phyloP scores from a whole-genome alignment of 805 yeast species.

The Sugiyamaella valdiviana region DNA sequence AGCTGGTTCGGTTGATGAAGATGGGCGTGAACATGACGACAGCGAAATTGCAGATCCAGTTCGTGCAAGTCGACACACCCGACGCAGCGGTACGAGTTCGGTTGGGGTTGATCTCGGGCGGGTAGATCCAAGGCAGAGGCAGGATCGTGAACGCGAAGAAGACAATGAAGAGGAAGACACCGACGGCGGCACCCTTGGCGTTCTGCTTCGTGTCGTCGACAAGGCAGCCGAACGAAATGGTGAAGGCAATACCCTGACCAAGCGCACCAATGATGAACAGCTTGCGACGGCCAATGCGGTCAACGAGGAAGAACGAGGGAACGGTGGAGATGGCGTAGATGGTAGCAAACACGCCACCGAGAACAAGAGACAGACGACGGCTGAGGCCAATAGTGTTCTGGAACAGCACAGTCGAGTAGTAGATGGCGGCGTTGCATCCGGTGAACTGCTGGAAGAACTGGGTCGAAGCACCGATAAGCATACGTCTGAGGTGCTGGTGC shows the following conservation, averaged over 20 bases:
- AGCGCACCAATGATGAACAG: slow-evolving; percentile 45
- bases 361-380: slow-evolving; percentile 17
- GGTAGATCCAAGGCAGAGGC: slow-evolving; percentile 24
- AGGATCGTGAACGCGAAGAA: slow-evolving; percentile 23
- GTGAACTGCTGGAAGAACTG: slow-evolving; percentile 38
- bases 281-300: slow-evolving; percentile 56
- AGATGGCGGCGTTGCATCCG: slow-evolving; percentile 30
- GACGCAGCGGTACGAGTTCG: slow-evolving; percentile 37
- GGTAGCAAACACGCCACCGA: slow-evolving; percentile 24
- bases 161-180: slow-evolving; percentile 20
- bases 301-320: slow-evolving; percentile 34
- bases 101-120: slow-evolving; percentile 24
- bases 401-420: slow-evolving; percentile 23
- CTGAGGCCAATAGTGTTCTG: slow-evolving; percentile 15
- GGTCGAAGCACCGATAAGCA: slow-evolving; percentile 55
- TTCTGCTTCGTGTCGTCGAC: slow-evolving; percentile 13
- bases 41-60: slow-evolving; percentile 60
- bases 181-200: slow-evolving; percentile 24
- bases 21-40: slow-evolving; percentile 66
- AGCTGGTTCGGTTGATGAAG: slow-evolving; percentile 38
- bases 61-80: slow-evolving; percentile 57
- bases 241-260: slow-evolving; percentile 40
- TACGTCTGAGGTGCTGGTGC: slow-evolving; percentile 56
- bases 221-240: slow-evolving; percentile 21
- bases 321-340: slow-evolving; percentile 22